Evolutionary conservation across 2,329 filamentous ascomycete genomes (phyloP), one percentile per base, ranked within the genome.

Genomic region (Trichoderma sp.): DNA sequence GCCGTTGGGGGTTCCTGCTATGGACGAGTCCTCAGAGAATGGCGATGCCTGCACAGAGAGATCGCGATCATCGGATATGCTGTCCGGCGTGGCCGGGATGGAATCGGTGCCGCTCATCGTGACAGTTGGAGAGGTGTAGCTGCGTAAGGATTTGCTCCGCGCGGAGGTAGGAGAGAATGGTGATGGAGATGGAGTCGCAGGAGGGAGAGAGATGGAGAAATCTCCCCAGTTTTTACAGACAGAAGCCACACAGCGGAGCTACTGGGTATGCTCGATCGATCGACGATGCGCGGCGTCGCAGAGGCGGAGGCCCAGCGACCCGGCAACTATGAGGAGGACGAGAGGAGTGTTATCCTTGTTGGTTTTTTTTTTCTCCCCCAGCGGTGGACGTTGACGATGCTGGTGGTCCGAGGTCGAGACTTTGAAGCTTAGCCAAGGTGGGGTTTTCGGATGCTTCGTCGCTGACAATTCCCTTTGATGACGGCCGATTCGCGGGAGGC

Each of bases 1-100:
- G 66, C 84, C 84, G 61, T 83, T 79, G 7, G 85, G 83, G 11
- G 84, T 86, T 73, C 78, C 83, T 65, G 82, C 80, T 69, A 83
- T 81, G 21, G 84, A 85, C 8, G 83, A 83, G 60, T 80, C 79
- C 72, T 82, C 79, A 21, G 82, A 84, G 56, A 77, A 80, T 26
- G 84, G 82, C 1, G 83, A 83, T 30, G 75, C 76, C 34, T 83
- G 83, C 32, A 78, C 80, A 66, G 79, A 72, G 26, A 78, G 68
- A 26, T 75, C 75, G 37, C 77, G 76, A 32, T 80, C 78, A 64
- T 75, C 65, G 37, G 39, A n/a, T 68, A 78, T 74, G 69, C 85
- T 84, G 72, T 85, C 83, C 72, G 84, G 83, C 69, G 82, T 84
- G 66, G 76, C 80, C 73, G 84, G 81, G 43, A 80, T 73, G 34